Evolutionary conservation across 2,329 filamentous ascomycete genomes (phyloP), one percentile per base, ranked within the genome.

Genomic region (Venturia asperata): DNA sequence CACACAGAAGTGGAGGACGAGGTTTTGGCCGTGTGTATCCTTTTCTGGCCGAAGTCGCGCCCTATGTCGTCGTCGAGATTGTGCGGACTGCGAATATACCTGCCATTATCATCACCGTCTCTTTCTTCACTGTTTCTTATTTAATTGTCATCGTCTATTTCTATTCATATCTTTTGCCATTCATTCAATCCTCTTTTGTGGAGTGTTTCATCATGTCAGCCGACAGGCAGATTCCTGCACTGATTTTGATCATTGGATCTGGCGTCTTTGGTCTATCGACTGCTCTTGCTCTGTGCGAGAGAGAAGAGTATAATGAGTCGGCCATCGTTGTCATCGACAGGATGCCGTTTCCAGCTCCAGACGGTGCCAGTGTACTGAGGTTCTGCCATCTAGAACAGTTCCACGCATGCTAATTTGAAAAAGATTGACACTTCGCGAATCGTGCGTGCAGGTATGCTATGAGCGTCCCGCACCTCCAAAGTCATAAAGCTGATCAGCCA

Each of bases 261-360:
- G 82, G 82, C 61, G 81, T 83, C 56, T 84, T 84, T 67, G 82
- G 82, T 39, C 77, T 89, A 64, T 83, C 84, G 9, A 88, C 86
- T 27, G 90, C 91, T 63, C 85, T 87, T 68, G 82, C 89, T 17
- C 83, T 97, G 60, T 80, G 87, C 66, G 81, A 82, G 68, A 85
- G 88, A 43, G 78, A 85, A 45, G 70, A 72, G 5, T 82, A 76
- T 78, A 78, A 79, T 43, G 70, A 78, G 64, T 81, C 79, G 24
- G 74, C 77, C 55, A 82, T 87, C 67, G 86, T 83, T 7, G 73
- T 87, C 42, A 73, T 87, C 64, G 85, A 87, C 68, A 77, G 82
- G 30, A 78, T 81, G 24, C 75, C 80, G 2, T 85, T 86, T 65
- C 85, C 84, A 27, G 81, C 84, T 63, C 81, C 82, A 1, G 81